phyloP scores from a whole-genome alignment of 345 rosid genomes.

The Clausena lansium region DNA sequence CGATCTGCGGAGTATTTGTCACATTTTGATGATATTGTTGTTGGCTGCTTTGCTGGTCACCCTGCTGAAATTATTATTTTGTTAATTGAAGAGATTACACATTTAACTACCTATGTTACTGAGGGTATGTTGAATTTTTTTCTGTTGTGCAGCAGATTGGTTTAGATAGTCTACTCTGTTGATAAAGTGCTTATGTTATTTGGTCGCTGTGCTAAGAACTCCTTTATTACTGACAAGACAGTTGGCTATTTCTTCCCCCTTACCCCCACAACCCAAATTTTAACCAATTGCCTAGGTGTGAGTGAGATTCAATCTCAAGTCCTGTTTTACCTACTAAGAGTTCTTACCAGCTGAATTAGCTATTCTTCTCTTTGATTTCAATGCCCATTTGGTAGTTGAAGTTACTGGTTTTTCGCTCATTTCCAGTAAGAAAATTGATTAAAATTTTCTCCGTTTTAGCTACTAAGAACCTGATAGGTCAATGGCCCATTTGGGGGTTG shows the following conservation, averaged over 20 bases:
- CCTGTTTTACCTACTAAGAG: neutral
- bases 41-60: conserved; percentile 69
- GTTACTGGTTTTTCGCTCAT: neutral
- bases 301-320: neutral
- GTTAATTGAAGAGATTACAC: conserved; percentile 50
- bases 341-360: neutral
- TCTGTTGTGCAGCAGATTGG: conserved; percentile 5
- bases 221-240: neutral
- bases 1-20: conserved; percentile 33
- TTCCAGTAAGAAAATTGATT: neutral
- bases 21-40: conserved; percentile 27
- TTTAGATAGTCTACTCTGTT: conserved; percentile 11
- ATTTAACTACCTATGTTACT: conserved; percentile 37
- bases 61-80: conserved; percentile 54
- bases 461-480: neutral
- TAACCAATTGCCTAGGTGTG: neutral
- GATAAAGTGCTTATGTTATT: neutral
- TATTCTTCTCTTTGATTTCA: neutral
- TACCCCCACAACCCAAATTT: neutral
- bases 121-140: conserved; percentile 48
- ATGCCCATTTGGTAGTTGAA: neutral
- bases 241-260: neutral
- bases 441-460: neutral
- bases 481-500: too few relatives aligned
- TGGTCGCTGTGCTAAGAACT: neutral